phyloP scores from a whole-genome alignment of 169 alveolate genomes.

The Plasmodium gaboni region DNA sequence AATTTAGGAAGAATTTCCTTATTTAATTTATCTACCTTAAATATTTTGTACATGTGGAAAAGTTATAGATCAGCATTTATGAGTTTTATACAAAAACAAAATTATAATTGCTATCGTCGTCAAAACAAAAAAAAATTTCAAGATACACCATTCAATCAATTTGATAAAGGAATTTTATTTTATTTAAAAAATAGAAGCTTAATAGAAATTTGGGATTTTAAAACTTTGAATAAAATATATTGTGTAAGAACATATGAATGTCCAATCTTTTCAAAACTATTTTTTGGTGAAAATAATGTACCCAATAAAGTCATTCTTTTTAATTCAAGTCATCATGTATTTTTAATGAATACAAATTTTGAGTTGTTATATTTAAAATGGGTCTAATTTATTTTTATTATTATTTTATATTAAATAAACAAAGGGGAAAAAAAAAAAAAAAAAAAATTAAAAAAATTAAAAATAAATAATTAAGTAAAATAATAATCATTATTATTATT shows the following conservation, averaged over 20 bases:
- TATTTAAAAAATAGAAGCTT: constrained; percentile 54
- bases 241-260: constrained; percentile 39
- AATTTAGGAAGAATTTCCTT: constrained; percentile 56
- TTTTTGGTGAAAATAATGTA: constrained; percentile 28
- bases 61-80: constrained; percentile 69
- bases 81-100: constrained; percentile 31
- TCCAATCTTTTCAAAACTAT: constrained; percentile 38
- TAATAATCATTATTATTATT: too few species aligned
- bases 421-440: too few species aligned
- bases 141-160: neutral
- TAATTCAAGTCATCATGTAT: constrained; percentile 36
- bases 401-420: too few species aligned
- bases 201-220: constrained; percentile 70
- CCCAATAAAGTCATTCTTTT: constrained; percentile 47
- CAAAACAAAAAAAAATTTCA: neutral
- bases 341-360: constrained; percentile 43
- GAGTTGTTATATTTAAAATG: constrained; percentile 52
- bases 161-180: constrained; percentile 60
- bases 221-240: constrained; percentile 46
- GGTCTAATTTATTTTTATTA: constrained; percentile 1
- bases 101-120: neutral
- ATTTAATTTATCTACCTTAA: constrained; percentile 30
- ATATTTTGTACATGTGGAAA: constrained; percentile 68
- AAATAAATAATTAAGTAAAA: too few species aligned
- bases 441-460: too few species aligned